Conservation (phyloP, 495 filamentous ascomycete species). For the Penicillium pancosmium region DNA sequence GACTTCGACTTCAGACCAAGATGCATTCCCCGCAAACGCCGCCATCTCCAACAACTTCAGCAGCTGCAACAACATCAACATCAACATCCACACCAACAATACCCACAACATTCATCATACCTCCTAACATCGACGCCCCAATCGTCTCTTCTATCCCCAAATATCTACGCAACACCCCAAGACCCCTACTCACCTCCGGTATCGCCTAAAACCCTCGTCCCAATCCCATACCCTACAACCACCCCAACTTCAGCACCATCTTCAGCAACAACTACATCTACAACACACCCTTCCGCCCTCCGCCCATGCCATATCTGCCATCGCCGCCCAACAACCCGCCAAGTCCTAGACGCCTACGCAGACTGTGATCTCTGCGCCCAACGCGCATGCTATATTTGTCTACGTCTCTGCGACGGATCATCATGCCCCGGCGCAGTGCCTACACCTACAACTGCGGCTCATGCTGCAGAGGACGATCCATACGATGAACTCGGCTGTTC, state of each 20-base stretch:
- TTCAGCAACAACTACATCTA: constrained; percentile 20
- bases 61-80: background rate
- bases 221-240: constrained; percentile 18
- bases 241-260: background rate
- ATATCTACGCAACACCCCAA: constrained; percentile 24
- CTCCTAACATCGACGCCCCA: constrained; percentile 1
- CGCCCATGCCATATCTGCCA: constrained; percentile 56
- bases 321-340: constrained; percentile 47
- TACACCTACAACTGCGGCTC: background rate
- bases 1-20: constrained; percentile 26
- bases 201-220: constrained; percentile 39
- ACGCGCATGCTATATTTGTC: constrained; percentile 55
- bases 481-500: constrained; percentile 11
- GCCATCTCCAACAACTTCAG: constrained; percentile 28
- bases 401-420: constrained; percentile 48
- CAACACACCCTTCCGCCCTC: constrained; percentile 27
- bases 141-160: constrained; percentile 28
- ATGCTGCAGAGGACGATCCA: background rate
- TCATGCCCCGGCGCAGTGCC: constrained; percentile 25
- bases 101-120: constrained; percentile 19
- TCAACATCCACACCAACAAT: constrained; percentile 18
- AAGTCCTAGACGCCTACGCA: constrained; percentile 52
- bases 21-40: constrained; percentile 41
- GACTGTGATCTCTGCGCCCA: constrained; percentile 52
- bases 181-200: constrained; percentile 38